Evolutionary conservation across 2,329 filamentous ascomycete species (phyloP), one percentile per base, ranked within the genome.

Genomic region (Aureobasidium sp.): DNA sequence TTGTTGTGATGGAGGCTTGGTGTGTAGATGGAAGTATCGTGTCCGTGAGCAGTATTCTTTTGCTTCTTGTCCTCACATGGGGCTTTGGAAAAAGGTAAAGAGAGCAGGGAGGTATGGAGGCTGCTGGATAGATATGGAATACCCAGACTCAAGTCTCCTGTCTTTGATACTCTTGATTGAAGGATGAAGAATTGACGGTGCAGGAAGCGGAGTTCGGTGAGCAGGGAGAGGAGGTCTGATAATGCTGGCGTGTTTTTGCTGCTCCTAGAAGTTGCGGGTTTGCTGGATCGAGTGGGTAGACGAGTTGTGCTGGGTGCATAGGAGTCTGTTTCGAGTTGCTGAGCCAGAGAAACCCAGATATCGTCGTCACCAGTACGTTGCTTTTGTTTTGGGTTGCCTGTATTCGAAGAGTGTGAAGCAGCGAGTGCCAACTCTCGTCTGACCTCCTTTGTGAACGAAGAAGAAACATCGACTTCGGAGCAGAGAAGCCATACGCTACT

Each of bases 401-500:
- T 23, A 0, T 21, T 13, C 21, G 37, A 10, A 3, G 11, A 4
- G 11, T 19, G 23, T 7, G 21, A 45, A n/a, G 40, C 40, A 27
- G 19, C 43, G 13, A 37, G 13, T 10, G 46, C 37, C 8, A 60
- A 17, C 29, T 60, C 58, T 13, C 27, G 21, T 23, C 58, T 23
- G 1, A 60, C 58, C 7, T 37, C 21, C 25, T 5, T 4, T 0
- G 58, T 60, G 15, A 60, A 60, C 1, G 35, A 38, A 9, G 46
- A 38, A 1, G 69, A 69, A 3, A 70, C 67, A 49, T 71, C 68
- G 35, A 65, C 57, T 37, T 70, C 69, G 6, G 66, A 65, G 35
- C 65, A 64, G 19, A 71, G 64, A 5, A 68, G 62, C 53, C 66
- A 66, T 2, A 54, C 60, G 47, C 63, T 62, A 17, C 64, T 62